Percentiles rank a stretch among this genome's conserved stretches.
phyloP scores from a whole-genome alignment of 768 basidiomycete genomes.

The Pholiota molesta region DNA sequence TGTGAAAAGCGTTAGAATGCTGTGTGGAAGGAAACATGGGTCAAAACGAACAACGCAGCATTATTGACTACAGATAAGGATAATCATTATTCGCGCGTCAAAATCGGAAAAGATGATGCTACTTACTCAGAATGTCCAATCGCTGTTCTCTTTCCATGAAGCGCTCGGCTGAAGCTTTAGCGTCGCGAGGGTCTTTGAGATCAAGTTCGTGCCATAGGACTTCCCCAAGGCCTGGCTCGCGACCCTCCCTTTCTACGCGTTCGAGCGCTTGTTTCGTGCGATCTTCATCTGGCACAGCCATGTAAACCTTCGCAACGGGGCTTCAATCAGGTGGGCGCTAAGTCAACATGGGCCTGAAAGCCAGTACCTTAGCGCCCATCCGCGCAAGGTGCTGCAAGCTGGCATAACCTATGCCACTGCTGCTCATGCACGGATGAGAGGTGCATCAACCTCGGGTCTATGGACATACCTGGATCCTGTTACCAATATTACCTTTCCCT shows the following conservation, averaged over 20 bases:
- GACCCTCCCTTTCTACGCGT: constrained; percentile 37
- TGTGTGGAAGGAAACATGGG: neutral
- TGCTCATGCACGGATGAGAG: constrained; percentile 21
- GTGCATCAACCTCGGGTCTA: too few relatives aligned
- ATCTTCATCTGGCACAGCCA: constrained; percentile 51
- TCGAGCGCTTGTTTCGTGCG: constrained; percentile 48
- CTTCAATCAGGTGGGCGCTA: neutral
- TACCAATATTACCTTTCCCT: constrained; percentile 52
- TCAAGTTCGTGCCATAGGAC: constrained; percentile 55
- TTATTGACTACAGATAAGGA: constrained; percentile 53
- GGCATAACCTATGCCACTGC: constrained; percentile 44
- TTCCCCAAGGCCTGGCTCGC: constrained; percentile 43
- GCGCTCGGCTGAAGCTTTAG: constrained; percentile 47
- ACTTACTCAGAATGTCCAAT: constrained; percentile 56
- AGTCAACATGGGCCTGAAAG: neutral
- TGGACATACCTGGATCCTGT: constrained; percentile 43
- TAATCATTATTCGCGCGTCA: neutral
- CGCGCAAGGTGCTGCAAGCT: constrained; percentile 53
- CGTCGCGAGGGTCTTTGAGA: constrained; percentile 46
- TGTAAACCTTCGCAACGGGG: constrained; percentile 38
- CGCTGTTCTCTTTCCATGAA: constrained; percentile 51
- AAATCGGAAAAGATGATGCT: neutral
- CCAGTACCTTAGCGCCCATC: constrained; percentile 48
- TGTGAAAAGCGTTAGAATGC: neutral
- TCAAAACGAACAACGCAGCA: constrained; percentile 33